Evolutionary conservation across 2,329 filamentous ascomycete genomes (phyloP).

Genomic region (Talaromyces sp.): DNA sequence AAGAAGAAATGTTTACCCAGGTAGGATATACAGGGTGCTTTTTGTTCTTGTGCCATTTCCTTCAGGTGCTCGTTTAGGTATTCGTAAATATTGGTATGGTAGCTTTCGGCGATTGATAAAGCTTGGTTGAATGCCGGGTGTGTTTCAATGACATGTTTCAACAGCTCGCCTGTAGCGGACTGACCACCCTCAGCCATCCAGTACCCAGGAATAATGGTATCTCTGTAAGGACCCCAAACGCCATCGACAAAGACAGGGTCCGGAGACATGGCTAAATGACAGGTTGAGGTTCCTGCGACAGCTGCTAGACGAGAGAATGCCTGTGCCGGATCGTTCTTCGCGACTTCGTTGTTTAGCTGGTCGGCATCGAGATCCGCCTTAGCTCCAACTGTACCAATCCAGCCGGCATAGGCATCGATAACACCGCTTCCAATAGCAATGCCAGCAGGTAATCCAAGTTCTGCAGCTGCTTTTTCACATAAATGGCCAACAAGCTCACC

Average conservation of each 20-base stretch:
- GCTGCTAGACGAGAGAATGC: slow-evolving; percentile 91
- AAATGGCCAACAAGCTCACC: slow-evolving; percentile 87
- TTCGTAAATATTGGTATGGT: slow-evolving; percentile 89
- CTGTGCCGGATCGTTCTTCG: slow-evolving; percentile 85
- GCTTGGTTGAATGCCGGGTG: slow-evolving; percentile 88
- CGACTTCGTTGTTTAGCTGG: slow-evolving; percentile 66
- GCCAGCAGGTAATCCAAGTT: slow-evolving; percentile 81
- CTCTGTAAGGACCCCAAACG: slow-evolving; percentile 96
- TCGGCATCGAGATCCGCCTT: slow-evolving; percentile 77
- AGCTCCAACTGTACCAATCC: slow-evolving; percentile 98
- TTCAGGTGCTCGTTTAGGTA: slow-evolving; percentile 87
- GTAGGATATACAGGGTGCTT: slow-evolving; percentile 78
- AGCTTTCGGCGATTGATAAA: slow-evolving; percentile 74
- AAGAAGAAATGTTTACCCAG: slow-evolving; percentile 95
- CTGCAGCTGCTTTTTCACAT: slow-evolving; percentile 77
- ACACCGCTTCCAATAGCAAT: slow-evolving; percentile 95
- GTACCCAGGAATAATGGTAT: slow-evolving; percentile 86
- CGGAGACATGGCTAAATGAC: slow-evolving; percentile 93
- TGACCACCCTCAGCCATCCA: slow-evolving; percentile 99
- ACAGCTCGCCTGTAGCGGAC: slow-evolving; percentile 89
- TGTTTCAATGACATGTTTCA: slow-evolving; percentile 93
- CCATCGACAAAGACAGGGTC: slow-evolving; percentile 91
- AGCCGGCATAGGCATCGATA: slow-evolving; percentile 97
- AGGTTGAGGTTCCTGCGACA: slow-evolving; percentile 95
- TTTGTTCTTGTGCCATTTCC: slow-evolving; percentile 68